Conservation (phyloP, 2,329 filamentous ascomycete genomes). For the Curvularia hawaiiensis region DNA sequence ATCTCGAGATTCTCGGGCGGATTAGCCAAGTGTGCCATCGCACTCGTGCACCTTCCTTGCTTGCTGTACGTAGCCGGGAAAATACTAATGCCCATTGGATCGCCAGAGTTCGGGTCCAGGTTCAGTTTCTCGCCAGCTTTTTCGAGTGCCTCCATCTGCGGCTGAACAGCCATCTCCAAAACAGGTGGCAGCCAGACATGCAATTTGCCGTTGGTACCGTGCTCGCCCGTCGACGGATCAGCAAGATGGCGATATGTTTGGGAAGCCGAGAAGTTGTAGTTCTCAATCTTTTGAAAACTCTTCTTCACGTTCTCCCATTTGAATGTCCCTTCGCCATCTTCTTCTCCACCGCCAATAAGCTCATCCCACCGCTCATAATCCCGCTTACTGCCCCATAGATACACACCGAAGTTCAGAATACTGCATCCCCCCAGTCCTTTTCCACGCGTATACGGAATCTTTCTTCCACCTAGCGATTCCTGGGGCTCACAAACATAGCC, state of each 20-base stretch:
- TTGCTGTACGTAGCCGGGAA: constrained; percentile 47
- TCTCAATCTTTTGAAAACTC: constrained; percentile 60
- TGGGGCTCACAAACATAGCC: constrained; percentile 50
- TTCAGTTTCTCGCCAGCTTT: constrained; percentile 60
- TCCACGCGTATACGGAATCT: constrained; percentile 53
- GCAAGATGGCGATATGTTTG: constrained; percentile 53
- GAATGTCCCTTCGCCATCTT: constrained; percentile 62
- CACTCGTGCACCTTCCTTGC: constrained; percentile 42
- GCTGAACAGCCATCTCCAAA: constrained; percentile 61
- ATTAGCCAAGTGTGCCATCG: constrained; percentile 45
- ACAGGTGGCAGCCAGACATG: constrained; percentile 54
- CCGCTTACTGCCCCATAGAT: constrained; percentile 57
- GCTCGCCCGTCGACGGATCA: constrained; percentile 50
- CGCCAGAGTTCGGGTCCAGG: constrained; percentile 56
- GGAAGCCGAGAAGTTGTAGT: constrained; percentile 51
- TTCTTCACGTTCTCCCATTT: constrained; percentile 59
- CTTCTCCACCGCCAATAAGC: constrained; percentile 50
- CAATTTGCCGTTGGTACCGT: constrained; percentile 50
- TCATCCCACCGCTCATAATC: constrained; percentile 68
- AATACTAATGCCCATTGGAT: constrained; percentile 38
- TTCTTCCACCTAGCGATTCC: constrained; percentile 45
- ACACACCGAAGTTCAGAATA: constrained; percentile 52
- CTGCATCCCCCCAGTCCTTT: constrained; percentile 57
- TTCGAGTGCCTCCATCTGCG: constrained; percentile 61
- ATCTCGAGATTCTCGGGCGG: constrained; percentile 60